Percentiles rank a stretch among this genome's conserved stretches.
Evolutionary conservation across 345 rosid species (phyloP).

Genomic region (Hibiscus tridactylites): DNA sequence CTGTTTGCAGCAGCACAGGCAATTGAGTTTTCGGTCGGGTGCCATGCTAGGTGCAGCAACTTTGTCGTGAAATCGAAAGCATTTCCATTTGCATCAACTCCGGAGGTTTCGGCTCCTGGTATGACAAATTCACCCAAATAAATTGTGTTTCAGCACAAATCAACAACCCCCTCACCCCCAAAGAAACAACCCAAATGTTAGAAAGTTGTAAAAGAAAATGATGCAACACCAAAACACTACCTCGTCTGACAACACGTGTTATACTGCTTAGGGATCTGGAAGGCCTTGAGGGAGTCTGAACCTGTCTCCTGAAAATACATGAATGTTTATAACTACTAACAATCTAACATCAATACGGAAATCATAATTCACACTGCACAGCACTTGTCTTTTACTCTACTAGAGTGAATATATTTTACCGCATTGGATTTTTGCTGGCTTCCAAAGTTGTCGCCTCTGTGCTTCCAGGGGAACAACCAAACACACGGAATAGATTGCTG

Average conservation of each 20-base stretch:
- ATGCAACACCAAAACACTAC: constrained; percentile 29
- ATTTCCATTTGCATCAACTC: constrained; percentile 86
- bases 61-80: constrained; percentile 81
- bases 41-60: constrained; percentile 97
- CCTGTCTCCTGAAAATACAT: constrained; percentile 59
- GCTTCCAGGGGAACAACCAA: constrained; percentile 69
- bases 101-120: constrained; percentile 66
- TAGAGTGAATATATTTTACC: constrained; percentile 33
- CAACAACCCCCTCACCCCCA: not conserved
- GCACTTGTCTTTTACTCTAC: not conserved
- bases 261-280: constrained; percentile 82
- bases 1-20: constrained; percentile 99
- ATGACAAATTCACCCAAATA: not conserved
- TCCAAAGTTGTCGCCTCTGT: constrained; percentile 82
- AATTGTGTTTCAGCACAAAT: not conserved
- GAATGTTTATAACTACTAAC: not conserved
- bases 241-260: constrained; percentile 91
- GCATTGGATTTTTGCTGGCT: constrained; percentile 98
- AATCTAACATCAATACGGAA: not conserved
- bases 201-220: not conserved
- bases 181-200: constrained; percentile 4
- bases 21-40: constrained; percentile 84
- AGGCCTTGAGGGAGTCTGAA: constrained; percentile 87
- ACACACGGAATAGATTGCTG: constrained; percentile 96
- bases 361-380: not conserved